Conservation (phyloP, 176 grass and related monocot species). For the Pharus latifolius region DNA sequence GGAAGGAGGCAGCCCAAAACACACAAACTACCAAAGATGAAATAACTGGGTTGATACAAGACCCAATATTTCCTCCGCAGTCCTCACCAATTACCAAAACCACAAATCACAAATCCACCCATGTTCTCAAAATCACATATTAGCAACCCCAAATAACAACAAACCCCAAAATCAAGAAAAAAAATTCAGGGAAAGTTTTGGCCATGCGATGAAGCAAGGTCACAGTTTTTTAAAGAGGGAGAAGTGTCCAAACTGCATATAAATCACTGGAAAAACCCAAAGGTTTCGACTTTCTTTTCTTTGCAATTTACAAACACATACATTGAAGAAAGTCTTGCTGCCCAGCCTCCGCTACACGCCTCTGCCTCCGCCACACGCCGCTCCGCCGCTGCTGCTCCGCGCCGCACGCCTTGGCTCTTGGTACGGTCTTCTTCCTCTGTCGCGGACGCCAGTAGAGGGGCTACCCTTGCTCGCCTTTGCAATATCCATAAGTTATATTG, state of each 20-base stretch:
- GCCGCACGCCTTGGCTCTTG: too few species aligned
- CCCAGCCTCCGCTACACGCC: too few species aligned
- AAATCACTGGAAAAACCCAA: conserved; percentile 31
- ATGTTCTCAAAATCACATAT: neutral
- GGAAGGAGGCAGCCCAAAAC: neutral
- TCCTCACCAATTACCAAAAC: neutral
- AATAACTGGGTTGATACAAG: neutral
- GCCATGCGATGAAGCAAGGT: too few species aligned
- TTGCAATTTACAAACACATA: neutral
- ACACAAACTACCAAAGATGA: neutral
- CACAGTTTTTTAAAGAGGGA: too few species aligned
- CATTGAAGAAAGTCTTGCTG: neutral
- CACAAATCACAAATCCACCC: neutral
- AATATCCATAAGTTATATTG: too few species aligned
- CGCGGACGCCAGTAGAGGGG: too few species aligned
- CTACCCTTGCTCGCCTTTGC: too few species aligned
- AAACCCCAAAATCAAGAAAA: neutral
- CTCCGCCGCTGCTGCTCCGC: too few species aligned
- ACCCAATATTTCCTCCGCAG: neutral
- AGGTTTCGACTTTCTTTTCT: neutral
- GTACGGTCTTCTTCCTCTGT: too few species aligned
- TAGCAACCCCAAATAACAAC: neutral
- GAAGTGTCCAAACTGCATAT: neutral
- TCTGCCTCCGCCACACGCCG: too few species aligned
- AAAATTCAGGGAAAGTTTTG: neutral